Percentiles rank a stretch among this genome's conserved stretches.
Evolutionary conservation across 768 basidiomycete species (phyloP).

Genomic region (Mycena olivaceomarginata): DNA sequence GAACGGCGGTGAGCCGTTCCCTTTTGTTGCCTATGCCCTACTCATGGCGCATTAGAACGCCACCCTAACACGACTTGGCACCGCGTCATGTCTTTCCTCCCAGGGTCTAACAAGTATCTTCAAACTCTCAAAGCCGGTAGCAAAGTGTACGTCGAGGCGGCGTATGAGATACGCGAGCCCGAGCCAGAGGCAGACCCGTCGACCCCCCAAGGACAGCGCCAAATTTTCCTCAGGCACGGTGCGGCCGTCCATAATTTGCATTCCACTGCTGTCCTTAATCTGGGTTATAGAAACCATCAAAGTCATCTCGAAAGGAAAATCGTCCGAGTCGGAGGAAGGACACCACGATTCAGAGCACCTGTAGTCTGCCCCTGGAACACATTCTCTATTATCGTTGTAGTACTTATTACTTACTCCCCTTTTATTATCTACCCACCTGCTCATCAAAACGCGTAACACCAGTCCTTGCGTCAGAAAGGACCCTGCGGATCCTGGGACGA

Average conservation of each 20-base stretch:
- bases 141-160: slow-evolving; percentile 88
- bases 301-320: slow-evolving; percentile 56
- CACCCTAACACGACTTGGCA: slow-evolving; percentile 82
- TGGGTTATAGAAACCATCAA: slow-evolving; percentile 70
- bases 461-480: not conserved
- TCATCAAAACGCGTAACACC: not conserved
- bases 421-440: not conserved
- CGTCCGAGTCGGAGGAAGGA: slow-evolving; percentile 8
- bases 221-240: slow-evolving; percentile 91
- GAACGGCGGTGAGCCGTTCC: slow-evolving; percentile 72
- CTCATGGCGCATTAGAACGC: slow-evolving; percentile 30
- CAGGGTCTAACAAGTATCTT: slow-evolving; percentile 77
- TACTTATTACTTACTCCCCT: slow-evolving; percentile 22
- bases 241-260: slow-evolving; percentile 41
- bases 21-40: slow-evolving; percentile 2
- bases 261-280: slow-evolving; percentile 10
- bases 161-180: slow-evolving; percentile 85
- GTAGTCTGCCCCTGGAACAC: slow-evolving; percentile 49
- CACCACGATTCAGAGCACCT: not conserved
- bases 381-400: slow-evolving; percentile 29
- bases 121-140: slow-evolving; percentile 80
- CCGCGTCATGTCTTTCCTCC: slow-evolving; percentile 83
- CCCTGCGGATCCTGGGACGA: not conserved
- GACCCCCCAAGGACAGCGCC: slow-evolving; percentile 84
- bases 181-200: slow-evolving; percentile 79